phyloP scores from a whole-genome alignment of 2,329 filamentous ascomycete species.

The Diaporthe vaccinii region DNA sequence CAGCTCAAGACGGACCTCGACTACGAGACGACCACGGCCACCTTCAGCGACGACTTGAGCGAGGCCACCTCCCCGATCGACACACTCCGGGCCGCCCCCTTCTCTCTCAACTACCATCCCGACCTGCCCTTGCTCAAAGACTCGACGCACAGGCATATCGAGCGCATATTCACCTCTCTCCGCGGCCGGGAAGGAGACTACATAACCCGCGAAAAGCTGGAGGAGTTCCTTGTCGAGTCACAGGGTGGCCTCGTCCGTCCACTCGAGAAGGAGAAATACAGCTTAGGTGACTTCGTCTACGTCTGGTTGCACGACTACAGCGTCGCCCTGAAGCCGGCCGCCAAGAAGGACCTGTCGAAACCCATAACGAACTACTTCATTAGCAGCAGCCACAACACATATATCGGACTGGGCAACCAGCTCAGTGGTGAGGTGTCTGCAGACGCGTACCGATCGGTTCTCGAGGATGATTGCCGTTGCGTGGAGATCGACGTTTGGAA shows the following conservation, averaged over 20 bases:
- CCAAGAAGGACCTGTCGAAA: constrained; percentile 70
- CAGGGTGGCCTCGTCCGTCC: constrained; percentile 60
- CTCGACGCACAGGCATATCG: constrained; percentile 62
- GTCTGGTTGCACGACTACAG: constrained; percentile 60
- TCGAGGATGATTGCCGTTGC: constrained; percentile 84
- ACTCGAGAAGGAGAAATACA: constrained; percentile 58
- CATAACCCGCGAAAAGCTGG: constrained; percentile 54
- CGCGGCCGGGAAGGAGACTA: constrained; percentile 50
- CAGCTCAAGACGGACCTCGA: constrained; percentile 29
- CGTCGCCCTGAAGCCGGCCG: constrained; percentile 58
- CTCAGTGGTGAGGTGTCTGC: constrained; percentile 82
- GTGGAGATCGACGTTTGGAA: constrained; percentile 98
- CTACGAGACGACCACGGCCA: constrained; percentile 24
- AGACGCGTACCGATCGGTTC: constrained; percentile 82
- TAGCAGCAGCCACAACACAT: constrained; percentile 95
- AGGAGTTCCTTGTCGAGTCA: constrained; percentile 61
- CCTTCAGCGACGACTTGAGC: constrained; percentile 11
- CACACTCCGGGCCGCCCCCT: constrained; percentile 27
- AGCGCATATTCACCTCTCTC: constrained; percentile 61
- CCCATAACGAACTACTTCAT: constrained; percentile 93
- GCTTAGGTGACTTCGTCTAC: constrained; percentile 64
- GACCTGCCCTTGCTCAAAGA: constrained; percentile 60
- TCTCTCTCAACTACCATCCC: constrained; percentile 29
- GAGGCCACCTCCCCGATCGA: constrained; percentile 21
- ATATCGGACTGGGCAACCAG: constrained; percentile 86